These are phyloP conservation scores for Penicillium olsonii DNA, from an alignment of 2,329 filamentous ascomycete species.

Conservation along the genomic window DNA sequence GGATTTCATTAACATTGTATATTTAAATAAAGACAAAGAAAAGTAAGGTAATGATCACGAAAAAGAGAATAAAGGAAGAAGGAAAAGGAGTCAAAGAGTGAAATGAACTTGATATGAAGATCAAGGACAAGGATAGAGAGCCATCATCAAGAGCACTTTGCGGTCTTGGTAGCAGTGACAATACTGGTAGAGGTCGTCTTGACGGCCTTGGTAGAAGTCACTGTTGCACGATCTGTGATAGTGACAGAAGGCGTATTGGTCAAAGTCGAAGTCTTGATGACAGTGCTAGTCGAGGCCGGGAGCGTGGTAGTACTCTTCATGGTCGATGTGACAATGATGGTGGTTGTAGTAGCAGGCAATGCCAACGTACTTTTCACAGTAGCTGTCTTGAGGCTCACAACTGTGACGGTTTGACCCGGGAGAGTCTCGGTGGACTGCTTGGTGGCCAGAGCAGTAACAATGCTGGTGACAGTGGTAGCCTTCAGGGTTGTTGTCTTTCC, in stretches of 20 bases:
- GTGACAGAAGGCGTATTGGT: constrained; percentile 21
- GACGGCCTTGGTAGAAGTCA: constrained; percentile 20
- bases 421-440: constrained; percentile 14
- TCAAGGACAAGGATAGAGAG: too few relatives aligned
- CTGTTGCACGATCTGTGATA: constrained; percentile 17
- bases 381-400: constrained; percentile 11
- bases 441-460: constrained; percentile 12
- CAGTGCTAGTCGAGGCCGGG: constrained; percentile 25
- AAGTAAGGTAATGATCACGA: too few relatives aligned
- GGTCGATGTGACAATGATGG: constrained; percentile 11
- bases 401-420: constrained; percentile 13
- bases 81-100: too few relatives aligned
- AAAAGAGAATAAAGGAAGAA: too few relatives aligned
- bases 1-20: too few relatives aligned
- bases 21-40: too few relatives aligned
- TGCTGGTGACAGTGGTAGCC: constrained; percentile 18
- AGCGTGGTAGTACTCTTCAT: constrained; percentile 22
- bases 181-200: constrained; percentile 19
- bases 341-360: constrained; percentile 11
- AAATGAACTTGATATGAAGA: too few relatives aligned
- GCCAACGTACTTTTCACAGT: constrained; percentile 18
- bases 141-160: constrained; percentile 7
- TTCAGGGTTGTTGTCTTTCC: constrained; percentile 25
- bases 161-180: constrained; percentile 15
- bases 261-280: constrained; percentile 21